Conservation (phyloP, 768 basidiomycete species). For the Russula sp. region DNA sequence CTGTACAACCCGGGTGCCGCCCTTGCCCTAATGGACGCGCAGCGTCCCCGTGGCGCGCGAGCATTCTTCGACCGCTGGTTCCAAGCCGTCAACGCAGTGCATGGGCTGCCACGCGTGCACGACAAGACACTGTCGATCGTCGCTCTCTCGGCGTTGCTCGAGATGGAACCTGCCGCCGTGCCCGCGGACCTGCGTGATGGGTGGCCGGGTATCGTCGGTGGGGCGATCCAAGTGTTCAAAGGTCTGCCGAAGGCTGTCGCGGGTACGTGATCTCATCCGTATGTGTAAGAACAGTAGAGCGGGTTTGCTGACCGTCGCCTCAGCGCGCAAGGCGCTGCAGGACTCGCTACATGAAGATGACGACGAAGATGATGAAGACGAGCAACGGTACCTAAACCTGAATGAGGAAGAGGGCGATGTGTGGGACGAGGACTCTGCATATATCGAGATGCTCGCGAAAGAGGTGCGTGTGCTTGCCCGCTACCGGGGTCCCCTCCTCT, state of each 20-base stretch:
- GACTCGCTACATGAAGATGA: conserved; percentile 32
- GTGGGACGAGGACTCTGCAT: conserved; percentile 86
- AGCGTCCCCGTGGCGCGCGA: conserved; percentile 53
- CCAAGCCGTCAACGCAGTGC: conserved; percentile 52
- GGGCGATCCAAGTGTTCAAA: conserved; percentile 68
- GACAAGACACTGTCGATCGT: conserved; percentile 83
- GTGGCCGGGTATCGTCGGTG: conserved; percentile 71
- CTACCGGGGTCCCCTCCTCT: background rate
- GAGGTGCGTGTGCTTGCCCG: conserved; percentile 45
- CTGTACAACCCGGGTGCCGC: conserved; percentile 79
- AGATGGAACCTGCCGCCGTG: conserved; percentile 52
- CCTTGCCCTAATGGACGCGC: conserved; percentile 65
- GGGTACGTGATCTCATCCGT: conserved; percentile 37
- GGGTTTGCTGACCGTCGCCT: background rate
- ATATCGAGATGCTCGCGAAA: conserved; percentile 78
- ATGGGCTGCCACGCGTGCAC: conserved; percentile 73
- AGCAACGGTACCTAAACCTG: conserved; percentile 51
- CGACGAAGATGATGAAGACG: conserved; percentile 28
- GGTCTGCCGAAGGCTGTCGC: conserved; percentile 70
- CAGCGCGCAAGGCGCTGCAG: conserved; percentile 59
- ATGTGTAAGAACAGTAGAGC: background rate
- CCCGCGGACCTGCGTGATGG: conserved; percentile 59
- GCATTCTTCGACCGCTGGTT: conserved; percentile 88
- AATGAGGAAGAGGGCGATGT: conserved; percentile 79
- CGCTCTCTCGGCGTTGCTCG: conserved; percentile 70